phyloP scores from a whole-genome alignment of 805 yeast genomes.

The Candida koratica region DNA sequence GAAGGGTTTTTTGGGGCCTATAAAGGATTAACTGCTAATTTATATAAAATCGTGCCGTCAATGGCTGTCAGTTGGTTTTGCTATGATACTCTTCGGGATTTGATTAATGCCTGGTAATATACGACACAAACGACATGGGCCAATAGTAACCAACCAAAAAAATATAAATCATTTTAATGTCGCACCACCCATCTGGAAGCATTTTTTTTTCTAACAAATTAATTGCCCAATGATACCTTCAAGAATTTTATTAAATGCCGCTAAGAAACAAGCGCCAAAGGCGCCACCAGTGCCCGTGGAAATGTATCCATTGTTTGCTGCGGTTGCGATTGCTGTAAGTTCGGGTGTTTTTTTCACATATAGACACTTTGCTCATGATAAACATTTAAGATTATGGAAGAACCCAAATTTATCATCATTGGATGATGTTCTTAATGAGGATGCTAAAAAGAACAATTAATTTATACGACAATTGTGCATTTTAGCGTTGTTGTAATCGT shows the following conservation, averaged over 20 bases:
- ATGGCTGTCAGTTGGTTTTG: constrained; percentile 96
- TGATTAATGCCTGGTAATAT: constrained; percentile 26
- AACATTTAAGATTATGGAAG: constrained; percentile 45
- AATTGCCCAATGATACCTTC: constrained; percentile 33
- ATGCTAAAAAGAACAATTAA: constrained; percentile 21
- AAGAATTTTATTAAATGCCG: constrained; percentile 37
- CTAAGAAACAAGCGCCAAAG: constrained; percentile 24
- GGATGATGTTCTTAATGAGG: constrained; percentile 40
- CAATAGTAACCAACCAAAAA: too few relatives aligned
- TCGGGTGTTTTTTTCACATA: constrained; percentile 42
- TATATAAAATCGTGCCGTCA: constrained; percentile 87
- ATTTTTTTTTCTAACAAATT: neutral
- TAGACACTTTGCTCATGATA: constrained; percentile 45
- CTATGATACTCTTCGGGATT: constrained; percentile 64
- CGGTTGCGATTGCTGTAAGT: constrained; percentile 37
- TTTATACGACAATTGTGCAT: too few relatives aligned
- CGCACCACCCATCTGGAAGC: neutral
- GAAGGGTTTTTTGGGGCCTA: constrained; percentile 77
- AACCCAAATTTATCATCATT: constrained; percentile 42
- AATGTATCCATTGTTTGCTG: constrained; percentile 46
- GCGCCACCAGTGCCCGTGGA: constrained; percentile 34
- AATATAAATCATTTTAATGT: too few relatives aligned
- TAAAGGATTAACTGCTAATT: constrained; percentile 72
- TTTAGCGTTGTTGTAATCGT: too few relatives aligned
- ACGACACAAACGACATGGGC: too few relatives aligned